These are phyloP conservation scores for Moesziomyces parantarcticus DNA, from an alignment of 1,284 basidiomycete genomes.

Conservation along the genomic window DNA sequence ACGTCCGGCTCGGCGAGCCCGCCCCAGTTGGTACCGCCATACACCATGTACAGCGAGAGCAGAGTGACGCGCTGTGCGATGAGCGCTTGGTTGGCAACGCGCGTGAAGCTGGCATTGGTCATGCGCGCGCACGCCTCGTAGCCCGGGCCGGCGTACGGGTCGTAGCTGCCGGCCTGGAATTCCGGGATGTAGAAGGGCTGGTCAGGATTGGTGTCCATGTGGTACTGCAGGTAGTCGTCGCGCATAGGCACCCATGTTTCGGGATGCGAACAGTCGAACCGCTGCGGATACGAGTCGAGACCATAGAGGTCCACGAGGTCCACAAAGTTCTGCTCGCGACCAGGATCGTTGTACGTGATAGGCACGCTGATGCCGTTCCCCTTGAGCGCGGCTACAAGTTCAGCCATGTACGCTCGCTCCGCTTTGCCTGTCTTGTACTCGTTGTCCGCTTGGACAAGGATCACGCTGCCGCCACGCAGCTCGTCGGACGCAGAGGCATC, in stretches of 20 bases:
- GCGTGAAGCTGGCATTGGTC: slow-evolving; percentile 43
- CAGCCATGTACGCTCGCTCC: slow-evolving; percentile 58
- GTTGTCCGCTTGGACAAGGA: slow-evolving; percentile 58
- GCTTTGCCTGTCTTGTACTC: slow-evolving; percentile 61
- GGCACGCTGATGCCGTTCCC: slow-evolving; percentile 45
- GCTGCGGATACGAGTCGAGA: slow-evolving; percentile 75
- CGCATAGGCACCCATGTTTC: slow-evolving; percentile 71
- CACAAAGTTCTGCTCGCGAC: slow-evolving; percentile 52
- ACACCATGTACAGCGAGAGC: slow-evolving; percentile 76
- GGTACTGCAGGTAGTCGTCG: slow-evolving; percentile 48
- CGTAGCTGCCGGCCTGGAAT: slow-evolving; percentile 68
- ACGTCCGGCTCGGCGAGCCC: slow-evolving; percentile 34
- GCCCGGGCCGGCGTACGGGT: slow-evolving; percentile 47
- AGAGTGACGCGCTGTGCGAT: slow-evolving; percentile 46
- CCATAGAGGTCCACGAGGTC: slow-evolving; percentile 72
- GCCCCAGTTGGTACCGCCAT: slow-evolving; percentile 79
- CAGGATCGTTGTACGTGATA: slow-evolving; percentile 52
- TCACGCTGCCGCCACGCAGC: slow-evolving; percentile 42
- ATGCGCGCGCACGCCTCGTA: slow-evolving; percentile 46
- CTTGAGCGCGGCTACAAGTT: slow-evolving; percentile 42
- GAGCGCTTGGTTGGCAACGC: slow-evolving; percentile 40
- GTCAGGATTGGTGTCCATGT: slow-evolving; percentile 70
- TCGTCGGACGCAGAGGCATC: slow-evolving; percentile 33
- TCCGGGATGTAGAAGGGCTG: slow-evolving; percentile 77
- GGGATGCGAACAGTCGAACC: slow-evolving; percentile 79